Evolutionary conservation across 495 filamentous ascomycete species (phyloP).

Genomic region (Penicillium psychrofluorescens): DNA sequence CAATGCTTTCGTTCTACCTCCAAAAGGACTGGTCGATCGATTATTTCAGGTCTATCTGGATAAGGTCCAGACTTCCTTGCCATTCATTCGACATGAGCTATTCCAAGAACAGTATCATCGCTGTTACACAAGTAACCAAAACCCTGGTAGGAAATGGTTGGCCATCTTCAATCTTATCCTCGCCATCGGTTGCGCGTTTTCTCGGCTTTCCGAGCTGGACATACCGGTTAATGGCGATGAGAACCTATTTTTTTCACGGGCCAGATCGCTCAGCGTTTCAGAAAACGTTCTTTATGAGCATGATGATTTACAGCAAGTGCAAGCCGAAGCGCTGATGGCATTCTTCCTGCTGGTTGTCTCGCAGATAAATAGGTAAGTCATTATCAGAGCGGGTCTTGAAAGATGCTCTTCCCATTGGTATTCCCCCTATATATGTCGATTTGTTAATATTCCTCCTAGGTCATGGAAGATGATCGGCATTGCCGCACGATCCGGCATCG

Average conservation of each 20-base stretch:
- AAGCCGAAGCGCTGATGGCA: constrained; percentile 50
- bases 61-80: constrained; percentile 36
- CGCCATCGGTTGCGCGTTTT: constrained; percentile 52
- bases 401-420: no score
- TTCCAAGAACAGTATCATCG: constrained; percentile 39
- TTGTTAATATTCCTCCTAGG: no score
- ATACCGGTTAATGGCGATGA: constrained; percentile 35
- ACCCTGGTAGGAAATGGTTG: constrained; percentile 48
- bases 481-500: no score
- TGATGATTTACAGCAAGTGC: constrained; percentile 56
- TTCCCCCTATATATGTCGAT: no score
- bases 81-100: constrained; percentile 48
- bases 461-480: no score
- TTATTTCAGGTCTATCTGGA: constrained; percentile 50
- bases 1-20: constrained; percentile 47
- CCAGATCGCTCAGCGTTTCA: constrained; percentile 50
- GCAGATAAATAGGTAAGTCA: no score
- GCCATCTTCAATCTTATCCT: constrained; percentile 61
- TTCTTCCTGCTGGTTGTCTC: constrained; percentile 47
- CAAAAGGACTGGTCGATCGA: constrained; percentile 43
- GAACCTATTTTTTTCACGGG: constrained; percentile 54
- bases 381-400: no score
- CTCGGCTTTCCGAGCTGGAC: constrained; percentile 11
- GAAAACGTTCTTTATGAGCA: constrained; percentile 47
- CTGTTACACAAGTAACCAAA: constrained; percentile 33